A percentile compares a stretch with the other conserved stretches of the same genome.
Evolutionary conservation across 2,329 filamentous ascomycete genomes (phyloP).

Genomic region (Teratosphaeriaceae sp.): DNA sequence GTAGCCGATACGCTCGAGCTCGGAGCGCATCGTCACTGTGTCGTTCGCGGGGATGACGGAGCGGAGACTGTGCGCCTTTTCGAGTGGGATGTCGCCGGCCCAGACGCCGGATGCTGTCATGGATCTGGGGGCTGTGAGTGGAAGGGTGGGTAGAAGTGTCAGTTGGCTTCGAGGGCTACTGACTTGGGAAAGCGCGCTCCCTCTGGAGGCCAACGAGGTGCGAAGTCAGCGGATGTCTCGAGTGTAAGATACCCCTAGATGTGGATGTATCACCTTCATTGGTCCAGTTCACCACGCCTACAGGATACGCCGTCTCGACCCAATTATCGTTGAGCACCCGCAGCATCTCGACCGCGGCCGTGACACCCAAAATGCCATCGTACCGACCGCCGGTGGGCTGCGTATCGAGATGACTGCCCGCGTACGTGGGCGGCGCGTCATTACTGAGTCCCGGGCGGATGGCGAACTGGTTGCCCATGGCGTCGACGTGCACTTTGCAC

Average conservation of each 20-base stretch:
- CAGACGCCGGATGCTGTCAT: constrained; percentile 73
- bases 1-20: constrained; percentile 67
- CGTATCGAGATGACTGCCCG: constrained; percentile 47
- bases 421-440: constrained; percentile 37
- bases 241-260: too few relatives aligned
- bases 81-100: constrained; percentile 59
- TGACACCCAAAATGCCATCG: constrained; percentile 70
- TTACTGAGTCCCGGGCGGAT: constrained; percentile 56
- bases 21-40: constrained; percentile 57
- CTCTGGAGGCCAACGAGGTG: too few relatives aligned
- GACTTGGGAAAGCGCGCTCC: constrained; percentile 71
- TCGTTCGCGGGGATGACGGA: constrained; percentile 53
- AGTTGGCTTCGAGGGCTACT: too few relatives aligned
- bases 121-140: too few relatives aligned
- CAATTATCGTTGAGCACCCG: constrained; percentile 60
- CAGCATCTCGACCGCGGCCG: constrained; percentile 67
- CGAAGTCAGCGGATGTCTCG: too few relatives aligned
- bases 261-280: too few relatives aligned
- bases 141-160: too few relatives aligned
- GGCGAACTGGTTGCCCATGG: constrained; percentile 78
- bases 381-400: constrained; percentile 60
- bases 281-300: constrained; percentile 74
- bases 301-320: constrained; percentile 61
- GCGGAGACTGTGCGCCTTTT: constrained; percentile 54
- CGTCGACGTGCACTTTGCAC: constrained; percentile 61